phyloP scores from a whole-genome alignment of 345 rosid species.

The Camelina hispida region DNA sequence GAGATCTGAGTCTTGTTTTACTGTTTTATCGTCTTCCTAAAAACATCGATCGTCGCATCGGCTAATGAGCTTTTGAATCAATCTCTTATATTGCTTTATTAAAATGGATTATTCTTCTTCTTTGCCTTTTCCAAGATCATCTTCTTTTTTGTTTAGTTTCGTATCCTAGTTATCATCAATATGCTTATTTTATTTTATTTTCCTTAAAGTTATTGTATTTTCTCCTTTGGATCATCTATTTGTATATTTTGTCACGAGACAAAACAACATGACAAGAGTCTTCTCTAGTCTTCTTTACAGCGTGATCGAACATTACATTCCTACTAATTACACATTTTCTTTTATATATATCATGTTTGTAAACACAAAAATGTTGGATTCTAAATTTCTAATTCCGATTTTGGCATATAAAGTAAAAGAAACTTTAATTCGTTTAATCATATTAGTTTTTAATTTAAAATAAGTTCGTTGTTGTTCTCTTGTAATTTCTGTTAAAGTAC shows the following conservation, averaged over 20 bases:
- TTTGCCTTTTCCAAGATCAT: constrained; percentile 11
- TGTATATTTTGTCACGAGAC: background rate
- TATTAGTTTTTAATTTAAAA: too few species aligned
- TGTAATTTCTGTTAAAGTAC: background rate
- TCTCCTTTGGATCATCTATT: background rate
- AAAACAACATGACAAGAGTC: constrained; percentile 14
- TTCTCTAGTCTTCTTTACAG: background rate
- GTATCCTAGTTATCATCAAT: background rate
- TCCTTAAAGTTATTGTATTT: background rate
- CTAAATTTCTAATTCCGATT: too few species aligned
- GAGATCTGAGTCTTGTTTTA: constrained; percentile 22
- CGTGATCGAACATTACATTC: background rate
- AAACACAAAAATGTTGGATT: too few species aligned
- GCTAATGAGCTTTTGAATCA: constrained; percentile 13
- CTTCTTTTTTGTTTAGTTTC: background rate
- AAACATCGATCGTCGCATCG: background rate
- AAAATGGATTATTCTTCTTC: constrained; percentile 1
- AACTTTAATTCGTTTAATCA: too few species aligned
- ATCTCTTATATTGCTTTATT: background rate
- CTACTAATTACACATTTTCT: background rate
- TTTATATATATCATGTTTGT: background rate
- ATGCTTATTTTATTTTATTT: background rate
- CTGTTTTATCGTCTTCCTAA: constrained; percentile 27
- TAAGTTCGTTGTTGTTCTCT: too few species aligned
- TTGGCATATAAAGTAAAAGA: too few species aligned